Evolutionary conservation across 202 grass and related monocot species (phyloP).

Genomic region (Bolboschoenoplectus hybrid): DNA sequence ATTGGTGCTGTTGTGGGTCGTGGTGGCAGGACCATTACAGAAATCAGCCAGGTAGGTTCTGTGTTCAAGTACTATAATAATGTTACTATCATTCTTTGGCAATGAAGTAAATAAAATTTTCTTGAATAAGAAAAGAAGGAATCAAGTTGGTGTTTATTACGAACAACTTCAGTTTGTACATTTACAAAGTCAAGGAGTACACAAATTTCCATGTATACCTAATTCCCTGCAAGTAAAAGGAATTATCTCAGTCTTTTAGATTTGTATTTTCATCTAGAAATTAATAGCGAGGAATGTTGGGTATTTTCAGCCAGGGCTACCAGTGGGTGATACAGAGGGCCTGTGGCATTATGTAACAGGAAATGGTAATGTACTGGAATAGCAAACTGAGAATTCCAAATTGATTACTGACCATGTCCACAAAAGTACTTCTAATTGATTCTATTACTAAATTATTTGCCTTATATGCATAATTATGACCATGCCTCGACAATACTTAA

Average conservation of each 20-base stretch:
- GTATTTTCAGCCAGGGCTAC: not conserved
- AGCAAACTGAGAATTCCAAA: not conserved
- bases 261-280: not conserved
- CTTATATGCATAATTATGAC: constrained; percentile 14
- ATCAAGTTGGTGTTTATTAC: not conserved
- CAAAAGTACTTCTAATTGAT: constrained; percentile 15
- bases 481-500: not conserved
- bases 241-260: not conserved
- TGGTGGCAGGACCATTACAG: constrained; percentile 89
- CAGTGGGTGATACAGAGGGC: not conserved
- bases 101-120: not conserved
- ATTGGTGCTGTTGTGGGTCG: constrained; percentile 94
- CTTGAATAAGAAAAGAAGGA: not conserved
- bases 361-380: not conserved
- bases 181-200: not conserved
- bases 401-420: not conserved
- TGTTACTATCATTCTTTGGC: not conserved
- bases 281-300: not conserved
- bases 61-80: not conserved
- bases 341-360: not conserved
- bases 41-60: constrained; percentile 82
- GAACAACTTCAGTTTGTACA: not conserved
- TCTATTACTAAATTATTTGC: not conserved
- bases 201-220: not conserved
- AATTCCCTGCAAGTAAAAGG: constrained; percentile 6